Conservation (phyloP, 306 rosid species). For the Rosa chinensis region DNA sequence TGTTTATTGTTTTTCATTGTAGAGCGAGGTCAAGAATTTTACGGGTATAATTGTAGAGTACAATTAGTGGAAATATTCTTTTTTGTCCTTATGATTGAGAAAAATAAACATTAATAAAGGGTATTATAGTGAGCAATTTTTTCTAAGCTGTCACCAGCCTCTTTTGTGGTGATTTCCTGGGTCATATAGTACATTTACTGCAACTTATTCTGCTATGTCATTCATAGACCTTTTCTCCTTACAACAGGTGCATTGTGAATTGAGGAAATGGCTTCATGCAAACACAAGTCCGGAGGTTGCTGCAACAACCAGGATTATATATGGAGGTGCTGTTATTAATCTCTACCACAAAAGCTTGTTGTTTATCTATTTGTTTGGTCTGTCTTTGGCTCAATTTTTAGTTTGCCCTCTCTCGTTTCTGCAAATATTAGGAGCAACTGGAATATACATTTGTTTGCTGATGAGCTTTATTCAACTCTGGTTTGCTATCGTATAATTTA, state of each 20-base stretch:
- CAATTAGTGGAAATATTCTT: neutral
- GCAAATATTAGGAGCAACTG: neutral
- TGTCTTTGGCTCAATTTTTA: neutral
- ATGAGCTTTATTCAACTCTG: neutral
- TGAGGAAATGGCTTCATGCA: slow-evolving; percentile 46
- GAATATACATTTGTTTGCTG: neutral
- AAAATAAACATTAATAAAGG: neutral
- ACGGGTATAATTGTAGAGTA: too few relatives aligned
- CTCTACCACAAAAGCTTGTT: neutral
- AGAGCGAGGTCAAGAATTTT: neutral
- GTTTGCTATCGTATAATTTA: neutral
- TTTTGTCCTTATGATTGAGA: neutral
- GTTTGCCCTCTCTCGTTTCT: neutral
- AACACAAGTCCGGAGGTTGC: slow-evolving; percentile 44
- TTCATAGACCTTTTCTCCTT: neutral
- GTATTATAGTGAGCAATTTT: neutral
- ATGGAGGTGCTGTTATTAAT: slow-evolving; percentile 33
- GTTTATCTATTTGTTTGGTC: neutral
- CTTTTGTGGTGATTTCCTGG: neutral
- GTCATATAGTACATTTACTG: neutral
- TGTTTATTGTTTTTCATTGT: neutral
- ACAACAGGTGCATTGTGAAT: slow-evolving; percentile 39
- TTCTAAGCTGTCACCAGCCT: neutral
- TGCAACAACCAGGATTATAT: slow-evolving; percentile 40
- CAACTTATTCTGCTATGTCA: neutral